Conservation (phyloP, 169 alveolate species). For the Cryptosporidium andersoni region DNA sequence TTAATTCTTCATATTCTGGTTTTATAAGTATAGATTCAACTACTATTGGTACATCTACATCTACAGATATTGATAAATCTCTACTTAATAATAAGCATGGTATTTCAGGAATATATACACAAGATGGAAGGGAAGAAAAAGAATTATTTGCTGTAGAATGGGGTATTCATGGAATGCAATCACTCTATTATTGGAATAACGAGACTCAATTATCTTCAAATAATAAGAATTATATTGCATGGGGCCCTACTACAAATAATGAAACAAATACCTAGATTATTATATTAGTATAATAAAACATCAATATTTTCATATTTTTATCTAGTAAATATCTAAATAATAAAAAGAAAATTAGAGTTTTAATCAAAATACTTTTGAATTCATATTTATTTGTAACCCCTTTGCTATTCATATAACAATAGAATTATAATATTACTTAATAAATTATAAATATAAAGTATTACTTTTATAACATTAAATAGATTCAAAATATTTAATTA, state of each 20-base stretch:
- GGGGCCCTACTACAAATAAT: constrained; percentile 56
- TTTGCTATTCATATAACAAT: too few relatives aligned
- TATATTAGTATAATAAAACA: too few relatives aligned
- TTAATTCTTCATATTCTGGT: constrained; percentile 62
- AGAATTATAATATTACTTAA: too few relatives aligned
- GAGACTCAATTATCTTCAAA: constrained; percentile 8
- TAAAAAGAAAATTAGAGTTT: too few relatives aligned
- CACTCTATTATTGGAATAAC: constrained; percentile 3
- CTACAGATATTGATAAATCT: background rate
- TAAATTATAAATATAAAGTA: too few relatives aligned
- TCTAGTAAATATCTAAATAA: too few relatives aligned
- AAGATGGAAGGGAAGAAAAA: constrained; percentile 66
- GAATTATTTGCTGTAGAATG: constrained; percentile 51
- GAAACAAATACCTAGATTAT: too few relatives aligned
- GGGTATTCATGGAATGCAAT: constrained; percentile 65
- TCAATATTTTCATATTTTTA: too few relatives aligned
- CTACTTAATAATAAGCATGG: constrained; percentile 2
- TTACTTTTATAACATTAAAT: too few relatives aligned
- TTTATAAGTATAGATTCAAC: constrained; percentile 28
- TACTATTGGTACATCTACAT: constrained; percentile 4
- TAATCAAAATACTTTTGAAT: too few relatives aligned
- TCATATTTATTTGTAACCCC: too few relatives aligned
- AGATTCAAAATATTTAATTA: too few relatives aligned
- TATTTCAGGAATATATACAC: constrained; percentile 32
- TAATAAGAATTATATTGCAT: constrained; percentile 28